phyloP scores from a whole-genome alignment of 441 rosid species.

The Pelargonium fulgidum region DNA sequence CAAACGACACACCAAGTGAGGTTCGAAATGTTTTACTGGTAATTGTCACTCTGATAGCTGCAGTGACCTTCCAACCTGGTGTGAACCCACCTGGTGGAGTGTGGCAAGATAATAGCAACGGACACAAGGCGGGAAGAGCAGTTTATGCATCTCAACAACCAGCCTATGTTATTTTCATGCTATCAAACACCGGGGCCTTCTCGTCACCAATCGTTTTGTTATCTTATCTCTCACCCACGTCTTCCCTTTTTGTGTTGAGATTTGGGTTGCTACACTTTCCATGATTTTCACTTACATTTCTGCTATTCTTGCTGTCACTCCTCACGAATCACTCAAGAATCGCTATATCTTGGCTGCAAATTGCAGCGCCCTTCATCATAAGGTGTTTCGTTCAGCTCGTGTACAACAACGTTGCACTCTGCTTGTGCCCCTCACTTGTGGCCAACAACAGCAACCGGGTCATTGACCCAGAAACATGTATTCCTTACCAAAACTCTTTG shows the following conservation, averaged over 20 bases:
- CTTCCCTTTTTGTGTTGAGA: neutral
- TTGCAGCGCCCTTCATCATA: neutral
- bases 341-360: too few species aligned
- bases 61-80: constrained; percentile 13
- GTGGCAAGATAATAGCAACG: constrained; percentile 15
- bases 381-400: neutral
- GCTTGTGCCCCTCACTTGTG: too few species aligned
- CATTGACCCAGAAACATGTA: too few species aligned
- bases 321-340: too few species aligned
- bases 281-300: neutral
- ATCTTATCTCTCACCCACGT: too few species aligned
- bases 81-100: constrained; percentile 15
- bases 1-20: constrained; percentile 15
- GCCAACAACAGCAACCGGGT: too few species aligned
- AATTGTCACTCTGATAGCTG: constrained; percentile 4
- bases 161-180: constrained; percentile 4
- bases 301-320: neutral
- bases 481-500: too few species aligned
- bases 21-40: constrained; percentile 12
- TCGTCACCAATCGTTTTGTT: neutral
- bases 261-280: neutral
- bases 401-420: neutral
- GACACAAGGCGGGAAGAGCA: constrained; percentile 16
- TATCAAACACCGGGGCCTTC: neutral
- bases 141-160: constrained; percentile 8